Percentiles rank a stretch among this genome's conserved stretches.
Conservation (phyloP, 2,329 filamentous ascomycete genomes). For the Colletotrichum lini region DNA sequence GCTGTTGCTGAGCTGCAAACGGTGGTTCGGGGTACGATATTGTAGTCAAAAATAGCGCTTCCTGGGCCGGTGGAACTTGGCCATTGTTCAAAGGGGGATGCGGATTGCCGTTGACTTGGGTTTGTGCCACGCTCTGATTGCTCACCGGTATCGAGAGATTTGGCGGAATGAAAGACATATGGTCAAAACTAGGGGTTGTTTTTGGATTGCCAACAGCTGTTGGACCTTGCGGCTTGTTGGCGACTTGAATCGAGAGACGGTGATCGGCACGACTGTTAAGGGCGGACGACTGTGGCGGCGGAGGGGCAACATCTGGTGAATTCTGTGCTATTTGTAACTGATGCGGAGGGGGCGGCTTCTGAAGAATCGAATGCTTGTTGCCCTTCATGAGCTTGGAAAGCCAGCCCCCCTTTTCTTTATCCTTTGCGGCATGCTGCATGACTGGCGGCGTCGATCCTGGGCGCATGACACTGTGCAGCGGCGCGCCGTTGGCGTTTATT, state of each 20-base stretch:
- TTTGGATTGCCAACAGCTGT: too few species aligned
- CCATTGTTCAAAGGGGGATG: neutral
- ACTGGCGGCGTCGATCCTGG: constrained; percentile 23
- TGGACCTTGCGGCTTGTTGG: neutral
- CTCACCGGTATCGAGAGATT: neutral
- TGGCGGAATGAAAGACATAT: neutral
- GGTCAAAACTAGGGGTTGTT: too few species aligned
- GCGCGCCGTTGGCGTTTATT: neutral
- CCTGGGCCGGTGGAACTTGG: neutral
- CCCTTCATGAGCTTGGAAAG: constrained; percentile 41
- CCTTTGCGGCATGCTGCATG: constrained; percentile 15
- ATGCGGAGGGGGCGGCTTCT: constrained; percentile 28
- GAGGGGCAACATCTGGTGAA: neutral
- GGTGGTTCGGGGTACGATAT: neutral
- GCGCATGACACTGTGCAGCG: neutral
- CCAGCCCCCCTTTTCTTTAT: constrained; percentile 42
- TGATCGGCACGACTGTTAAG: neutral
- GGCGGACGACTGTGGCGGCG: neutral
- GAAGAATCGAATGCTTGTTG: constrained; percentile 25
- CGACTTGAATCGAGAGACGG: neutral
- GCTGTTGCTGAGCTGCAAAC: neutral
- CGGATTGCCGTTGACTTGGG: neutral
- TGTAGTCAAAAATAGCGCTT: neutral
- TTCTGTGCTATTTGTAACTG: neutral
- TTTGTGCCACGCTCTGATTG: neutral